Base-by-base conservation (phyloP, 768 basidiomycete species). In the Fomitopsis serialis region DNA sequence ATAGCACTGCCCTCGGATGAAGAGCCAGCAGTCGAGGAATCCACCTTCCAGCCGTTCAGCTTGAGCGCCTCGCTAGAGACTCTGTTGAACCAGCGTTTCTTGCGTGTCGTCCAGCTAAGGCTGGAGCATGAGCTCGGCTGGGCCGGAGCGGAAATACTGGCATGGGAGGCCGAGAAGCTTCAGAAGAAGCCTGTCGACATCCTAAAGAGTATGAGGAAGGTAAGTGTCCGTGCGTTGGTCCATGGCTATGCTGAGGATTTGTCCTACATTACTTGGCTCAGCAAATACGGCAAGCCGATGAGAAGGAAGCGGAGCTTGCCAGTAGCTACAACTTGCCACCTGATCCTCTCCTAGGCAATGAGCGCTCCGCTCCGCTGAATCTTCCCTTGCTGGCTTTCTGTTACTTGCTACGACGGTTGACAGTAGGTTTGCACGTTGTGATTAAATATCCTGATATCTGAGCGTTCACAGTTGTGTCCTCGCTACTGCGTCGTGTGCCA, bases 401-500 rank as follows among this genome's bases (percentile, higher is more conserved):
- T 43, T 89, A 86, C 64, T 74, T 87, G 19, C 57, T 89, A 19
- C 77, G 87, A 17, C 78, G 87, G 15, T 69, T 87, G 36, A 74
- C 78, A 53, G 84, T 84, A 57, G 51, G 74, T 64, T 13, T n/a
- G 11, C 29, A 11, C 32, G 0, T n/a, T 7, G 2, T 24, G 12
- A 7, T 11, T 45, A 13, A 52, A 42, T 15, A 17, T 19, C 13
- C 9, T 24, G 24, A 40, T 17, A 40, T 12, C 10, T 23, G 44
- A 22, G 46, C 32, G 22, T 50, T 27, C 49, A 36, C 54, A 86
- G 82, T 72, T 88, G 21, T 88, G 84, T 58, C 79, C 82, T 0
- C 74, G 79, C 21, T 86, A 80, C 66, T 89, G 87, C 58, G 73
- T 85, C n/a, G 82, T 86, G n/a, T 88, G 87, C 66, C 85, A 86